These are phyloP conservation scores for Suillus brevipes DNA, from an alignment of 768 basidiomycete species.

Conservation along the genomic window DNA sequence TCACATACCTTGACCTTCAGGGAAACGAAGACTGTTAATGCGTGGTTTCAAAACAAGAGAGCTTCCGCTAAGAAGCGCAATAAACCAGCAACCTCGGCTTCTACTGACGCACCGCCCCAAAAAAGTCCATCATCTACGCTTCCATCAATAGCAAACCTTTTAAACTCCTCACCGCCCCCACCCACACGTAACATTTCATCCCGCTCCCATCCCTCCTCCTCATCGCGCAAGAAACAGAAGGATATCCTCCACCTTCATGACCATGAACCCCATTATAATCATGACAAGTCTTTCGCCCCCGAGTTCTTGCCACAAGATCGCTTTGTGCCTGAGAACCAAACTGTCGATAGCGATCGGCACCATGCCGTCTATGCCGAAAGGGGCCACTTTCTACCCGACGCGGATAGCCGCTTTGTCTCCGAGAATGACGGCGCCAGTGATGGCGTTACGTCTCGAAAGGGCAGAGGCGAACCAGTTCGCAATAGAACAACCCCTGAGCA, in stretches of 20 bases:
- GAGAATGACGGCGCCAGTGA: conserved; percentile 41
- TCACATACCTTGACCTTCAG: conserved; percentile 36
- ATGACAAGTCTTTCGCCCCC: conserved; percentile 33
- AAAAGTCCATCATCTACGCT: conserved; percentile 30
- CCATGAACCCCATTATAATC: conserved; percentile 18
- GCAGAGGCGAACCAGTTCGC: conserved; percentile 39
- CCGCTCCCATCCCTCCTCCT: conserved; percentile 25
- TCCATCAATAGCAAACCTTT: conserved; percentile 40
- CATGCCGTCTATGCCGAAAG: conserved; percentile 41
- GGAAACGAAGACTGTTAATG: conserved; percentile 84
- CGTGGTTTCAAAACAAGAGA: conserved; percentile 87
- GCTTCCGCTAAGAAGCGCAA: conserved; percentile 77
- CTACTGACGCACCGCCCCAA: conserved; percentile 24
- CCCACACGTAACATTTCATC: conserved; percentile 25
- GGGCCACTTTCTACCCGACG: conserved; percentile 50
- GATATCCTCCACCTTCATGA: conserved; percentile 10
- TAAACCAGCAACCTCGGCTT: conserved; percentile 40
- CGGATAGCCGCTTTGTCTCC: conserved; percentile 52
- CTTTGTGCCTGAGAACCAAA: conserved; percentile 35
- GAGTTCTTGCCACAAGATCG: conserved; percentile 32
- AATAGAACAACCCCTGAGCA: conserved; percentile 65
- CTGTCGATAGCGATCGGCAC: conserved; percentile 24
- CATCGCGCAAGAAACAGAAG: conserved; percentile 32
- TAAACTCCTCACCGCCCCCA: conserved; percentile 36
- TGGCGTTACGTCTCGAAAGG: conserved; percentile 30